These are phyloP conservation scores for Davidsoniella neocaledoniae DNA, from an alignment of 2,329 filamentous ascomycete species.

Conservation along the genomic window DNA sequence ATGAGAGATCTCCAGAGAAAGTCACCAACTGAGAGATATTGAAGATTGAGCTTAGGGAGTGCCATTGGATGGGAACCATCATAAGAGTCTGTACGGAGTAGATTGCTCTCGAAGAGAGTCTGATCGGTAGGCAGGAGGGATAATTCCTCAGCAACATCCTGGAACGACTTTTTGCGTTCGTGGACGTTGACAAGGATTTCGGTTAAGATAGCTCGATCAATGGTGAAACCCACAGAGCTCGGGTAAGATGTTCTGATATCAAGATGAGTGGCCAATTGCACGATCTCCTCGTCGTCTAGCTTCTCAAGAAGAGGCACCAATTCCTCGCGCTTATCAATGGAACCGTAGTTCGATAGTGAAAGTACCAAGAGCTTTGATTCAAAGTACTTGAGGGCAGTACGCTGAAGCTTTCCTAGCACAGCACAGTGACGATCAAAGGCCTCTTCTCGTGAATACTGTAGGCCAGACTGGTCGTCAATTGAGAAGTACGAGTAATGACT, in stretches of 20 bases:
- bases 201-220: slow-evolving; percentile 46
- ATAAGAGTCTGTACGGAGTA: slow-evolving; percentile 71
- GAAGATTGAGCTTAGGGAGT: slow-evolving; percentile 84
- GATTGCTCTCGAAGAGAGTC: slow-evolving; percentile 59
- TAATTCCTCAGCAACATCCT: slow-evolving; percentile 56
- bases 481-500: slow-evolving; percentile 77
- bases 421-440: slow-evolving; percentile 68
- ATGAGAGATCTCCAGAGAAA: slow-evolving; percentile 93
- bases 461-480: slow-evolving; percentile 78
- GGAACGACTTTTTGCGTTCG: slow-evolving; percentile 66
- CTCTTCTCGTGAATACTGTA: slow-evolving; percentile 53
- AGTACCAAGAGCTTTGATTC: slow-evolving; percentile 82
- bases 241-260: slow-evolving; percentile 76
- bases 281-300: slow-evolving; percentile 59
- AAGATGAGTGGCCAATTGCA: slow-evolving; percentile 50
- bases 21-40: slow-evolving; percentile 87
- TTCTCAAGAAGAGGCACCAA: slow-evolving; percentile 57
- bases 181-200: slow-evolving; percentile 62
- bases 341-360: slow-evolving; percentile 80
- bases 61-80: slow-evolving; percentile 76
- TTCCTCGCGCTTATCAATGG: slow-evolving; percentile 66
- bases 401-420: slow-evolving; percentile 60
- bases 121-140: slow-evolving; percentile 71
- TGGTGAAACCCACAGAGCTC: slow-evolving; percentile 43
- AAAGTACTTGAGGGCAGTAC: slow-evolving; percentile 63